phyloP scores from a whole-genome alignment of 768 basidiomycete genomes.

The Psilocybe azurescens region DNA sequence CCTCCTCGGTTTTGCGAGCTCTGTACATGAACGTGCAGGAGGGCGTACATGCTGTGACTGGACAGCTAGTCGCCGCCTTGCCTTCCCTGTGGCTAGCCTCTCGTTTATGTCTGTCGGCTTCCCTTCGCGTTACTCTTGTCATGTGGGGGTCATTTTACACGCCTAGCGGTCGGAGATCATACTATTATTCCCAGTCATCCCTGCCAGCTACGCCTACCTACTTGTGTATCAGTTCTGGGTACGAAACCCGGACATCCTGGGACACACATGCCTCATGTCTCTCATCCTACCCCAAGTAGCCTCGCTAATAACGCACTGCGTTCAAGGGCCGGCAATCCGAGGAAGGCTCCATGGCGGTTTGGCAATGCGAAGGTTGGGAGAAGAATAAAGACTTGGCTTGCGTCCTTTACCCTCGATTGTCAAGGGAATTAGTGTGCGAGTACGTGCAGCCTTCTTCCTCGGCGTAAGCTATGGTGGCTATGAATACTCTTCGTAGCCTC shows the following conservation, averaged over 20 bases:
- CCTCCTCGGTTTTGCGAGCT: background rate
- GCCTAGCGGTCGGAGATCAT: background rate
- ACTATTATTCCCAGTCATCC: background rate
- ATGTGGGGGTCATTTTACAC: background rate
- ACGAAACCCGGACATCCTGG: constrained; percentile 3
- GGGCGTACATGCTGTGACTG: background rate
- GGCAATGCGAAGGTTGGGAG: background rate
- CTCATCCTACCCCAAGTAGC: background rate
- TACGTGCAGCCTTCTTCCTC: background rate
- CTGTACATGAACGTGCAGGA: background rate
- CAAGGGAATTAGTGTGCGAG: background rate
- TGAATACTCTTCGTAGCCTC: background rate
- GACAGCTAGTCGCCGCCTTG: constrained; percentile 11
- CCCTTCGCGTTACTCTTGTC: background rate
- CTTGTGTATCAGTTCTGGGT: background rate
- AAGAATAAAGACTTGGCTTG: background rate
- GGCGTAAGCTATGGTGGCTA: background rate
- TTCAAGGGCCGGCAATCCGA: background rate
- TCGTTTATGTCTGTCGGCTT: background rate
- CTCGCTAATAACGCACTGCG: background rate
- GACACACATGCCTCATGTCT: background rate
- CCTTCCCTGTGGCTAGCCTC: constrained; percentile 2
- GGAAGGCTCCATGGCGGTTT: background rate
- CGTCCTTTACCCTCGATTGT: background rate
- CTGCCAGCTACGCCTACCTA: background rate